Base-by-base conservation (phyloP, 164 flowering plant species). In the Annona squamosa region DNA sequence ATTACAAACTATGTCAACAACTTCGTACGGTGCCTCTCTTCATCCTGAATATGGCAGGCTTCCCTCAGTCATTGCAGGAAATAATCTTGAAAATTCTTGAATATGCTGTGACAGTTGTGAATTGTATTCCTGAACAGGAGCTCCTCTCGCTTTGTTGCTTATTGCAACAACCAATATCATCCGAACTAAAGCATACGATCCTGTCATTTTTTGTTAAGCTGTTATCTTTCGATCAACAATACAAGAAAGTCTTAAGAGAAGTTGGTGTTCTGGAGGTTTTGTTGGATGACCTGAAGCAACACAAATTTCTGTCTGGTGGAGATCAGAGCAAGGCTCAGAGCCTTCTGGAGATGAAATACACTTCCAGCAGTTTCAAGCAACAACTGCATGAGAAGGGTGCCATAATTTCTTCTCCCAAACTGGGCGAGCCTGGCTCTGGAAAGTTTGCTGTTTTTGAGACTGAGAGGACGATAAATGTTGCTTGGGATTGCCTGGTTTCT, bases 41-140 rank as follows among this genome's bases (percentile, higher is more conserved):
- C 73, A 93, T 96, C 77, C 83, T 91, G 59, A 96, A 96, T 77
- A 96, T 96, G 99, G 88, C 84, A 70, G 89, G 89, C 52, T 91
- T 96, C 80, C 97, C 97, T 75, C 75, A 83, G 77, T 80, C 96
- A 71, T 79, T 96, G 78, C 99, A 92, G 81, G 98, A 90, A 73
- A 90, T 86, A 61, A 92, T 96, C 65, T 76, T 96, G 78, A 96
- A 96, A 84, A 92, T 93, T 82, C 94, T 96, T 73, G 98, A 93
- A 82, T 96, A 96, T 86, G 99, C 97, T 67, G 99, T 96, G 72
- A 96, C 99, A 61, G 99, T 96, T 79, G 95, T 89, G 71, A 96
- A 96, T 81, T 89, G 97, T 81, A 88, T 93, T 73, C 99, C 99
- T 47, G 99, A 96, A 79, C 99, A 96, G 78, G 98, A 93, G 80